Base-by-base conservation (phyloP, 371 early-diverging fungal species). In the Apophysomyces ossiformis region DNA sequence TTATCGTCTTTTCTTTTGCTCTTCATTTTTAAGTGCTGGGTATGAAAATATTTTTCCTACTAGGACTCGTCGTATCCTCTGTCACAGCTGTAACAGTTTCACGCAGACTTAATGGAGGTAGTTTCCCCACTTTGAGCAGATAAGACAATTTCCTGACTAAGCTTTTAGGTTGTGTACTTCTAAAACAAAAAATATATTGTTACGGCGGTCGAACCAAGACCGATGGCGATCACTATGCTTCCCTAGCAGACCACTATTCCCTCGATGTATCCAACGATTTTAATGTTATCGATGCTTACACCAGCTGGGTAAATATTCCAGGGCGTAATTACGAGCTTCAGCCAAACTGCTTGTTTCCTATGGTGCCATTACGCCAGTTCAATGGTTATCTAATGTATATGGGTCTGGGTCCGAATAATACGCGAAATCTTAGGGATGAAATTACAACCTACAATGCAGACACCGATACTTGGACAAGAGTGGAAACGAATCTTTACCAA, bases 311-410 rank as follows among this genome's bases (percentile, higher is more conserved):
- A 38, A n/a, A 8, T 37, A 39, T 41, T 8, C 8, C 16, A 6
- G 8, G 21, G 9, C 54, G 54, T 18, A 50, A 50, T 50, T 50
- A 21, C 54, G 21, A 5, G 8, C 21, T 50, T 7, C 62, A 61
- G 26, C 62, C 68, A 37, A 68, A 68, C 18, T 62, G 64, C 26
- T 35, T 37, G 13, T 68, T 68, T 60, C 60, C 68, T 7, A 59
- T 68, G 9, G 39, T 58, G 50, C 37, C 68, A 11, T 38, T 56
- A 21, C 63, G 64, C 4, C n/a, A 46, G 18, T 13, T 47, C 18
- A 37, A 26, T 1, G 43, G 60, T 11, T 63, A 60, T 38, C 16
- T 68, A 26, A 41, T 68, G 5, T 39, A 50, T 44, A 60, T 60
- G 4, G 68, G 68, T n/a, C 50, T 57, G 16, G 68, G 64, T 15